Base-by-base conservation (phyloP, 768 basidiomycete species). In the Grammothele lineata region DNA sequence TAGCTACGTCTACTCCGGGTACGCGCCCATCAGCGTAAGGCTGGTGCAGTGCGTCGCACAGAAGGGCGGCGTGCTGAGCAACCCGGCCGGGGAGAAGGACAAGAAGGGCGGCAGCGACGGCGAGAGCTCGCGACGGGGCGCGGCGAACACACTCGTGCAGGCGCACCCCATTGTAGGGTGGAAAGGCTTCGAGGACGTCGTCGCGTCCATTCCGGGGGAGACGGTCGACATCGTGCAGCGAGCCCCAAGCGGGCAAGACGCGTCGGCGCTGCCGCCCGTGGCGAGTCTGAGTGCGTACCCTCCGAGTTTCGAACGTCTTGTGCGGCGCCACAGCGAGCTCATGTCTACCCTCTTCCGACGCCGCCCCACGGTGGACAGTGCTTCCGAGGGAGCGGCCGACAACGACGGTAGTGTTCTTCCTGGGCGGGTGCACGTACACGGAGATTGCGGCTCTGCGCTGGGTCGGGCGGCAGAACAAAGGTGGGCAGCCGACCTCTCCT, bases 401-500 rank as follows among this genome's bases (percentile, higher is more conserved):
- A 7, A 95, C 86, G 5, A 95, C 92, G 2, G 78, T 95, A 15
- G 88, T 99, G 9, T 96, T 97, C 69, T 97, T 98, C 78, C 68
- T 98, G 25, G 96, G 96, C 22, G 96, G 95, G 4, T 93, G 93
- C 64, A 99, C 96, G 11, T 96, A 90, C 58, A 95, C 95, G 8
- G 96, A 98, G 70, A 92, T 98, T 49, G 85, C 96, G 30, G 95
- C 95, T 5, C 64, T 99, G 55, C 76, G 96, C 62, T 96, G 92
- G 92, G 85, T 95, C 59, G 77, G 82, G 46, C 78, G 84, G 56
- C 92, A 92, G 64, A 86, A 85, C 55, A 78, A 76, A 75, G 94
- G 92, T 81, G 59, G 22, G 66, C 61, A 36, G 3, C 12, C 37
- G 4, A 6, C 14, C 48, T 11, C 43, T 44, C 56, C 27, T 30